Evolutionary conservation across 176 grass and related monocot species (phyloP).

Genomic region (Themeda triandra): DNA sequence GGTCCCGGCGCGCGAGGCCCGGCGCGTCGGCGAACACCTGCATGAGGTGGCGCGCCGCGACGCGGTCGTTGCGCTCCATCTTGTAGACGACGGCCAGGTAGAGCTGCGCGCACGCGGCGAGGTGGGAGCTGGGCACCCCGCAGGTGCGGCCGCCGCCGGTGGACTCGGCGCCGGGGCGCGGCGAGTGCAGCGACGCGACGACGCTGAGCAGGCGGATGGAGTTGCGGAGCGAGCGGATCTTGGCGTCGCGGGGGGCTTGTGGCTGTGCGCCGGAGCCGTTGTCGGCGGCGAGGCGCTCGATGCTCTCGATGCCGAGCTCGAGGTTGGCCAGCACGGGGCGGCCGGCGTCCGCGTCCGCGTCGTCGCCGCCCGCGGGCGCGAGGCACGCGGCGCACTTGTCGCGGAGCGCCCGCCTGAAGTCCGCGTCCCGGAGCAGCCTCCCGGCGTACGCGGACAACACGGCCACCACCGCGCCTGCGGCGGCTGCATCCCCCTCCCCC

Average conservation of each 20-base stretch:
- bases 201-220: slow-evolving; percentile 89
- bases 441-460: slow-evolving; percentile 81
- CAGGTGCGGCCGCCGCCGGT: slow-evolving; percentile 22
- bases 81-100: slow-evolving; percentile 87
- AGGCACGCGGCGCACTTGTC: slow-evolving; percentile 69
- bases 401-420: slow-evolving; percentile 53
- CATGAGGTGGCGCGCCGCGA: slow-evolving; percentile 77
- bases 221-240: slow-evolving; percentile 88
- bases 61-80: slow-evolving; percentile 75
- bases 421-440: slow-evolving; percentile 60
- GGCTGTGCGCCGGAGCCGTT: neutral
- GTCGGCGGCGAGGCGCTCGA: slow-evolving; percentile 70
- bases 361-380: slow-evolving; percentile 10
- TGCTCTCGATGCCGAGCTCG: slow-evolving; percentile 89
- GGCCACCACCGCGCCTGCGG: slow-evolving; percentile 38
- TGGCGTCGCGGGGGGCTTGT: slow-evolving; percentile 41
- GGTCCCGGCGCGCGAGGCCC: slow-evolving; percentile 62
- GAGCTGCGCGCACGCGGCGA: slow-evolving; percentile 82
- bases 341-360: neutral
- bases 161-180: neutral
- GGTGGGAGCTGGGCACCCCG: slow-evolving; percentile 71
- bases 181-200: slow-evolving; percentile 67
- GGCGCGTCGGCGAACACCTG: slow-evolving; percentile 91
- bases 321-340: slow-evolving; percentile 79
- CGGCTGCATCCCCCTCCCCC: neutral